Base-by-base conservation (phyloP, 2,329 filamentous ascomycete species). In the Tolypocladium album region DNA sequence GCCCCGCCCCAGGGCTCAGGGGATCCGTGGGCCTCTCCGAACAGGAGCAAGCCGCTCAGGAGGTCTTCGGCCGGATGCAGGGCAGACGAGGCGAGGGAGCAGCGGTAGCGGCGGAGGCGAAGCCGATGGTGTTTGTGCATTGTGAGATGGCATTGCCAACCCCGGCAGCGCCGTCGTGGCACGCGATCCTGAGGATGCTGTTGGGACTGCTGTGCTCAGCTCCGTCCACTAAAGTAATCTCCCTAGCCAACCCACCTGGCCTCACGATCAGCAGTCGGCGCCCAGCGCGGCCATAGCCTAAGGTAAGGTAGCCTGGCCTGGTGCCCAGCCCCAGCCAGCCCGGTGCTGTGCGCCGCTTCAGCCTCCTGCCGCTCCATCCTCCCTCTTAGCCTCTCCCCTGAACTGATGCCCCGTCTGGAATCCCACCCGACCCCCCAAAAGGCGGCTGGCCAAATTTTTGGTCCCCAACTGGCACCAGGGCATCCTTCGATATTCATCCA, bases 401-500 rank as follows among this genome's bases (percentile, higher is more conserved):
- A 61, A 59, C 53, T 12, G 53, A 50, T 24, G 12, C 39, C 47
- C 58, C 57, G 50, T 55, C 59, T 62, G 40, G 55, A 62, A 58
- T 42, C 52, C 55, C 56, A 45, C 64, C 64, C 59, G 58, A 59
- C 50, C 59, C 61, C 57, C 57, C 60, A 67, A 70, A 76, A 71
- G 71, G 68, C 66, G 69, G 69, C 74, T 75, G 73, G 74, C 62
- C 59, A 64, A 66, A 68, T 67, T 63, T 64, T 67, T 61, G 65
- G 70, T 34, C 27, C 34, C 55, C 34, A 58, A 50, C 47, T 20
- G 27, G 24, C 47, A 31, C 17, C 47, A 20, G 27, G 27, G 36
- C 57, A 17, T 34, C 45, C 52, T 8, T 13, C 36, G 36, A 38
- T 38, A n/a, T 43, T 38, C 50, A 55, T 55, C 38, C 66, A 64